Evolutionary conservation across 371 early-diverging fungal species (phyloP).

Genomic region (Catenaria anguillulae): DNA sequence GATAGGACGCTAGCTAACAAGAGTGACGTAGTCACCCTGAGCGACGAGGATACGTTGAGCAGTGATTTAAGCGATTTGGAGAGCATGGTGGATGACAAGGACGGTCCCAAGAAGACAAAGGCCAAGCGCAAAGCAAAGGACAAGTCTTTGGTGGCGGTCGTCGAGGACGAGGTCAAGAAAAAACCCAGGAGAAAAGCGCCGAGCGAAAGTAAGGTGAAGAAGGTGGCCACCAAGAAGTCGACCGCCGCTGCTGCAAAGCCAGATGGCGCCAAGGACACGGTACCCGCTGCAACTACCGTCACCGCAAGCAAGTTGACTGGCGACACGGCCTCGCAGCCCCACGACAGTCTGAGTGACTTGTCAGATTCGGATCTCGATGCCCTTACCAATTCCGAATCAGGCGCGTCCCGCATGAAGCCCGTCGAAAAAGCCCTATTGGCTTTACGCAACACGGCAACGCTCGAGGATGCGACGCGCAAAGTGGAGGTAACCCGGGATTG

Average conservation of each 20-base stretch:
- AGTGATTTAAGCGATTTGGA: too few species aligned
- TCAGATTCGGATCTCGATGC: constrained; percentile 25
- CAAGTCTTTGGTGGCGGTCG: too few species aligned
- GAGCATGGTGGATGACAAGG: too few species aligned
- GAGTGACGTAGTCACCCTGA: too few species aligned
- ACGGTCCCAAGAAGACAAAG: too few species aligned
- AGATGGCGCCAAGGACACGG: background rate
- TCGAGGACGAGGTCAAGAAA: background rate
- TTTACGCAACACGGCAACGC: constrained; percentile 33
- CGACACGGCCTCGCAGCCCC: background rate
- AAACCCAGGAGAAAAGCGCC: constrained; percentile 12
- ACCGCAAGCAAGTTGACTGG: too few species aligned
- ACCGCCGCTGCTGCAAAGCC: background rate
- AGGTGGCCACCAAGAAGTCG: constrained; percentile 3
- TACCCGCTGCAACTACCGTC: background rate
- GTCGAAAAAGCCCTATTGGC: constrained; percentile 32
- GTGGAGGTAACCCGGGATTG: constrained; percentile 39
- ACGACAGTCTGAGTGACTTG: constrained; percentile 6
- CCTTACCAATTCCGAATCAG: constrained; percentile 35
- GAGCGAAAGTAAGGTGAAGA: constrained; percentile 8
- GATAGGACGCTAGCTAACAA: too few species aligned
- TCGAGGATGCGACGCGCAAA: constrained; percentile 29
- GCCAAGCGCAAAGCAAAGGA: too few species aligned
- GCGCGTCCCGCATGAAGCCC: constrained; percentile 35
- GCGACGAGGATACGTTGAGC: too few species aligned